Base-by-base conservation (phyloP, 768 basidiomycete genomes). In the Hydnomerulius pinastri region DNA sequence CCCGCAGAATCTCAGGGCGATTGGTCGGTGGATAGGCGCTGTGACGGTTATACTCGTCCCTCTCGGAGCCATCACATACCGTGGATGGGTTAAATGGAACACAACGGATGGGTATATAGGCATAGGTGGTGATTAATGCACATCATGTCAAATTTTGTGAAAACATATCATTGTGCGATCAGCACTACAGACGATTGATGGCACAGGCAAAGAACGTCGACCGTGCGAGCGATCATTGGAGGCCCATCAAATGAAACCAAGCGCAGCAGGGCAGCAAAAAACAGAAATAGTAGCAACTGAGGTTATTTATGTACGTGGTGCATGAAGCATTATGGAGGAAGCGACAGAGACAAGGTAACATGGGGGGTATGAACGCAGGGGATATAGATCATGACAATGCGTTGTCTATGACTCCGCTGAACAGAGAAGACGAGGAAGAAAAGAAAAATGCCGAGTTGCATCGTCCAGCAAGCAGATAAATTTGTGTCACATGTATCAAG, bases 401-500 rank as follows among this genome's bases (percentile, higher is more conserved):
- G 20, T 35, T 39, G 38, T 39, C 23, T 32, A 25, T 46, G 6
- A 32, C 29, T 53, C 41, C 48, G 43, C 52, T 30, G 23, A 41
- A 28, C 28, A 8, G 43, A 24, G n/a, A 39, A 40, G 20, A 47
- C 23, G n/a, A 15, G 20, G 37, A n/a, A n/a, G n/a, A 48, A 39
- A 35, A 21, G 30, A 49, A 46, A 51, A 33, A 17, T 13, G 38
- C 39, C 23, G 6, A 47, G 43, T 49, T 58, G 66, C 64, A 46
- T 68, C 55, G 65, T 56, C 64, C 67, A 69, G 67, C 69, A 69
- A 67, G 68, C 60, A 57, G 7, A 30, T 37, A 42, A 46, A 55
- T 33, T n/a, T 21, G 33, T n/a, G n/a, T 27, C 5, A 50, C 37
- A 13, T 45, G 36, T 57, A 35, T 42, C 35, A 45, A 42, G 44